A percentile compares a stretch with the other conserved stretches of the same genome.
These are phyloP conservation scores for Ambrosia hybrid DNA, from an alignment of 140 eudicot species.

Conservation along the genomic window DNA sequence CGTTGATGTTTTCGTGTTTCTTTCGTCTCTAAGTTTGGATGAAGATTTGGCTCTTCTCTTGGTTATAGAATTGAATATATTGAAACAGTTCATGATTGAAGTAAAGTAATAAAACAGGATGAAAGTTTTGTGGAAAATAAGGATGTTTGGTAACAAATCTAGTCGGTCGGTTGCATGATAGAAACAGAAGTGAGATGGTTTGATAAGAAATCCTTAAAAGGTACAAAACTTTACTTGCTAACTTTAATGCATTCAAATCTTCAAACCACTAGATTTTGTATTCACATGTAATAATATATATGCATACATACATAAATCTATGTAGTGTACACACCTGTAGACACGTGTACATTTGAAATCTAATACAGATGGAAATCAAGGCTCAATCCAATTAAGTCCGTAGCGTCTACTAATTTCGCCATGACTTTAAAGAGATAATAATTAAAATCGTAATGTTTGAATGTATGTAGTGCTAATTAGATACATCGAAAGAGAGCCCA, in stretches of 20 bases:
- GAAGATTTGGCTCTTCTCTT: constrained; percentile 47
- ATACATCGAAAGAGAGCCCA: too few species aligned
- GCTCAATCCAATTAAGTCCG: too few species aligned
- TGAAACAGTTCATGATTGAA: constrained; percentile 64
- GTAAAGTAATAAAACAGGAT: background rate
- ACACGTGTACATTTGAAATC: too few species aligned
- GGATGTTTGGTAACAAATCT: constrained; percentile 3
- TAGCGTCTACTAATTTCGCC: too few species aligned
- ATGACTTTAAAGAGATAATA: too few species aligned
- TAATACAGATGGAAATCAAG: too few species aligned
- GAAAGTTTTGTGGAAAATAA: background rate
- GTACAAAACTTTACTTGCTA: background rate
- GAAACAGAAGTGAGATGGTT: constrained; percentile 27
- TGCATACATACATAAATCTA: too few species aligned
- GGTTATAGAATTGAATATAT: constrained; percentile 40
- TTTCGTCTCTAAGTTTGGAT: constrained; percentile 42
- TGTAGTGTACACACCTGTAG: too few species aligned
- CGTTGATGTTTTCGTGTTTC: constrained; percentile 22
- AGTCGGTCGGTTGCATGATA: constrained; percentile 15
- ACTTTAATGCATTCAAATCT: background rate
- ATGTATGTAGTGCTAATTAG: too few species aligned
- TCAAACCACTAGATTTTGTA: background rate
- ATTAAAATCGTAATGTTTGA: too few species aligned
- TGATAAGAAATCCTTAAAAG: constrained; percentile 26
- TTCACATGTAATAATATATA: background rate